Evolutionary conservation across 73 alveolate genomes (phyloP).

Genomic region (Tetrahymena thermophila): DNA sequence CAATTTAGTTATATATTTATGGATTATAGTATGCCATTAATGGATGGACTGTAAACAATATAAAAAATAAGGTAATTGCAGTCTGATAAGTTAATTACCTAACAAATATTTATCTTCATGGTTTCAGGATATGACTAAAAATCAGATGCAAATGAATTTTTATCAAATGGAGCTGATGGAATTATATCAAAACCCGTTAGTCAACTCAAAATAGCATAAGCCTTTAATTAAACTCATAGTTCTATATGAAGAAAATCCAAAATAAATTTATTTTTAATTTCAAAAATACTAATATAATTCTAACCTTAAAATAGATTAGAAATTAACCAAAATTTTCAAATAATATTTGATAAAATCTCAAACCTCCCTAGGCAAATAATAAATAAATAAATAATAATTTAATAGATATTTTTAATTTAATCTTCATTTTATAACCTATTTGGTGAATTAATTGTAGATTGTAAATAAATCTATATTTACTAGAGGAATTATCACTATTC

Average conservation of each 20-base stretch:
- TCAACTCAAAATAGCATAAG: neutral
- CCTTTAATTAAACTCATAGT: neutral
- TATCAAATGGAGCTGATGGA: neutral
- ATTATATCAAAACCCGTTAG: neutral
- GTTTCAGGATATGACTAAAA: neutral
- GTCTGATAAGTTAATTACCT: neutral
- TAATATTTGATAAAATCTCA: too few relatives aligned
- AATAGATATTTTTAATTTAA: too few relatives aligned
- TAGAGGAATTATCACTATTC: too few relatives aligned
- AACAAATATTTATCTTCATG: neutral
- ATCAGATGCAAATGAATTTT: neutral
- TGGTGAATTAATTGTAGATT: too few relatives aligned
- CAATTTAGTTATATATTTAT: neutral
- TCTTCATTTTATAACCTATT: too few relatives aligned
- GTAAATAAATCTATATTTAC: too few relatives aligned
- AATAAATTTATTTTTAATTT: neutral
- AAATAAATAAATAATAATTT: too few relatives aligned
- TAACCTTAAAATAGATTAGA: too few relatives aligned
- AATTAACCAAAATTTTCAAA: too few relatives aligned
- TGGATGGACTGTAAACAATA: neutral
- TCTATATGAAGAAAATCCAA: neutral
- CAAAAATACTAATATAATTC: too few relatives aligned
- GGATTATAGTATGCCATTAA: neutral
- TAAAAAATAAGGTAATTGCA: neutral
- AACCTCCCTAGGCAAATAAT: too few relatives aligned